These are phyloP conservation scores for Suzukiozyma palmioleophila DNA, from an alignment of 1,139 yeast species.

Conservation along the genomic window DNA sequence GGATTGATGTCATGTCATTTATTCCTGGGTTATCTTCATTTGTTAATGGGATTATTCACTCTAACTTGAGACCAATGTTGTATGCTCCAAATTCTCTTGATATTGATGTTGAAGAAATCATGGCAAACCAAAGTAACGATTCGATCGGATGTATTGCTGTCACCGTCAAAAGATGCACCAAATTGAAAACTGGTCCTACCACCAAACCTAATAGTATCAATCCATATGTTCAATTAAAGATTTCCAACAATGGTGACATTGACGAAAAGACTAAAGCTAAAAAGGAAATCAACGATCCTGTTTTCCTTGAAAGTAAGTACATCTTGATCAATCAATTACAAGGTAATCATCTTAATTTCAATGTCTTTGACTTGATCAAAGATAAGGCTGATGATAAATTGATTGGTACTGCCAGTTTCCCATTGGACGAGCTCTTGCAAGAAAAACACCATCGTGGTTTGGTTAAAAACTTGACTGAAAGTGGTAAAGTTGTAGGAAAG, in stretches of 20 bases:
- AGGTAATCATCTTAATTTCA: slow-evolving; percentile 50
- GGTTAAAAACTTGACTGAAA: slow-evolving; percentile 35
- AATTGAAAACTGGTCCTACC: slow-evolving; percentile 39
- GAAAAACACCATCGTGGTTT: slow-evolving; percentile 34
- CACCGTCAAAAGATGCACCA: slow-evolving; percentile 50
- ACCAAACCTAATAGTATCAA: slow-evolving; percentile 46
- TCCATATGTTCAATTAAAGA: slow-evolving; percentile 53
- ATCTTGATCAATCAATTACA: slow-evolving; percentile 56
- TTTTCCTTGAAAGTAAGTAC: slow-evolving; percentile 62
- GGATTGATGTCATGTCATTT: slow-evolving; percentile 77
- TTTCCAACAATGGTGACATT: slow-evolving; percentile 41
- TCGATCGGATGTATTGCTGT: slow-evolving; percentile 67
- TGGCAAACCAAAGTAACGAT: slow-evolving; percentile 60
- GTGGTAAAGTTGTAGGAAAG: slow-evolving; percentile 58
- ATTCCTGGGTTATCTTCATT: slow-evolving; percentile 76
- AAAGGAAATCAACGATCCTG: slow-evolving; percentile 50
- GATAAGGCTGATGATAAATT: slow-evolving; percentile 53
- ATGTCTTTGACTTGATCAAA: slow-evolving; percentile 46
- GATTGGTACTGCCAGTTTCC: slow-evolving; percentile 54
- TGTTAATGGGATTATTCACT: slow-evolving; percentile 64
- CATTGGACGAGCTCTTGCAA: slow-evolving; percentile 57
- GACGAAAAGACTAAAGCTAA: slow-evolving; percentile 55
- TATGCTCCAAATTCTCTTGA: slow-evolving; percentile 82
- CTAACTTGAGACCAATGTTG: slow-evolving; percentile 68
- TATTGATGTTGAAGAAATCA: slow-evolving; percentile 64